phyloP scores from a whole-genome alignment of 2,329 filamentous ascomycete genomes.

The Amesomyces nigricolor region DNA sequence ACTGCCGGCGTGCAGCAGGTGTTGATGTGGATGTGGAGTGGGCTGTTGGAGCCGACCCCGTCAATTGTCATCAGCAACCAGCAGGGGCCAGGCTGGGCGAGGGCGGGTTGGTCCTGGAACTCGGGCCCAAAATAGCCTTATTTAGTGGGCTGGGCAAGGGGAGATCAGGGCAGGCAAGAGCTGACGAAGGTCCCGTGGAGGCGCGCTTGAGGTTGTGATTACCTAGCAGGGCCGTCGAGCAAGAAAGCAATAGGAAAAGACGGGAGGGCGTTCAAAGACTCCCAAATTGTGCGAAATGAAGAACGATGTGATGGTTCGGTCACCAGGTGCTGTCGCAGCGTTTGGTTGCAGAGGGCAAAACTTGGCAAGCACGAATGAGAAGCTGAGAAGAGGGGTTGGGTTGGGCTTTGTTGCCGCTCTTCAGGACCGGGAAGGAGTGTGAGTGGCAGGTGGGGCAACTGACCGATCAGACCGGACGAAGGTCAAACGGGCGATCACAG shows the following conservation, averaged over 20 bases:
- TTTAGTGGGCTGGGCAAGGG: too few relatives aligned
- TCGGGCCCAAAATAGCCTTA: conserved; percentile 22
- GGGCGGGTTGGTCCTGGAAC: conserved; percentile 3
- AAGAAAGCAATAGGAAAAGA: too few relatives aligned
- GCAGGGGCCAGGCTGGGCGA: conserved; percentile 13
- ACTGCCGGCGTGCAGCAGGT: conserved; percentile 9
- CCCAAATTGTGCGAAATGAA: background rate
- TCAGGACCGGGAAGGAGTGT: too few relatives aligned
- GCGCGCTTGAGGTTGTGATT: too few relatives aligned
- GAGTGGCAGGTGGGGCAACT: too few relatives aligned
- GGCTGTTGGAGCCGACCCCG: conserved; percentile 20
- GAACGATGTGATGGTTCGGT: background rate
- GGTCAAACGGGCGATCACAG: too few relatives aligned
- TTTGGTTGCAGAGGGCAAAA: background rate
- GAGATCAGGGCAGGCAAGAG: background rate
- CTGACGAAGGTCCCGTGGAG: background rate
- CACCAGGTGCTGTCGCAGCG: background rate
- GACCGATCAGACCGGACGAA: too few relatives aligned
- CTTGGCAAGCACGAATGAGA: background rate
- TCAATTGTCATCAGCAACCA: conserved; percentile 16
- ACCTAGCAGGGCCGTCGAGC: too few relatives aligned
- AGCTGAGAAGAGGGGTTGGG: too few relatives aligned
- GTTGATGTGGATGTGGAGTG: conserved; percentile 17
- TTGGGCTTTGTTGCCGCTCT: too few relatives aligned
- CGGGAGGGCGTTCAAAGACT: background rate